Evolutionary conservation across 139 green algal genomes (phyloP).

Genomic region (Ostreobium quekettii): DNA sequence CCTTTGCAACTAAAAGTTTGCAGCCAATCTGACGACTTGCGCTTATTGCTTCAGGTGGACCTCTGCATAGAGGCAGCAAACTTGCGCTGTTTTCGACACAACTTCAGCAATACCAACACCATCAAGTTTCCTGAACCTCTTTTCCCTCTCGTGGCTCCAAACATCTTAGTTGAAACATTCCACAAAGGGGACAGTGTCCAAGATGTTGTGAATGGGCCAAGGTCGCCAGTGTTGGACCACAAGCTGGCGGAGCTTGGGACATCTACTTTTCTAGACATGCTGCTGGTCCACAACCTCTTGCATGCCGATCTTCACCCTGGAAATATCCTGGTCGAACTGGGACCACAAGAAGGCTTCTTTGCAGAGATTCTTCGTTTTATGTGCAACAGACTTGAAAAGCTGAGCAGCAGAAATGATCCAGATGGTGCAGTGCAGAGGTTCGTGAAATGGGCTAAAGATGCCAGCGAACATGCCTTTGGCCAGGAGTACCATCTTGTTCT

Average conservation of each 20-base stretch:
- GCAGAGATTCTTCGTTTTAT: no score
- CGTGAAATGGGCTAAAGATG: no score
- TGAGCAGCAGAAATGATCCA: no score
- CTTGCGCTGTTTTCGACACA: constrained; percentile 88
- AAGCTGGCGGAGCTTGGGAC: constrained; percentile 53
- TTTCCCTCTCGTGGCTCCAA: constrained; percentile 76
- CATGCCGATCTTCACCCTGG: constrained; percentile 84
- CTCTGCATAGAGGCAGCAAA: constrained; percentile 78
- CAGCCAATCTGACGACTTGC: no score
- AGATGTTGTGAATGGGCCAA: neutral
- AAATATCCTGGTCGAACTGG: constrained; percentile 86
- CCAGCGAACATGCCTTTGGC: no score
- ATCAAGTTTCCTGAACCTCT: constrained; percentile 86
- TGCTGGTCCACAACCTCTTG: constrained; percentile 94
- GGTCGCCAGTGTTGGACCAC: neutral
- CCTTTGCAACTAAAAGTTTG: no score
- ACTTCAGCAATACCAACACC: constrained; percentile 67
- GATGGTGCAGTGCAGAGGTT: no score
- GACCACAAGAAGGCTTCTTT: no score
- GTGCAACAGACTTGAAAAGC: no score
- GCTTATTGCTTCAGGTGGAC: no score
- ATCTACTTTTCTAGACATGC: constrained; percentile 55
- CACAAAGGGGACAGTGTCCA: constrained; percentile 55
- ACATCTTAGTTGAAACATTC: constrained; percentile 93
- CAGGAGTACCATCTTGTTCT: constrained; percentile 70